These are phyloP conservation scores for Ettlia oleoabundans DNA, from an alignment of 139 green algal species.

Conservation along the genomic window DNA sequence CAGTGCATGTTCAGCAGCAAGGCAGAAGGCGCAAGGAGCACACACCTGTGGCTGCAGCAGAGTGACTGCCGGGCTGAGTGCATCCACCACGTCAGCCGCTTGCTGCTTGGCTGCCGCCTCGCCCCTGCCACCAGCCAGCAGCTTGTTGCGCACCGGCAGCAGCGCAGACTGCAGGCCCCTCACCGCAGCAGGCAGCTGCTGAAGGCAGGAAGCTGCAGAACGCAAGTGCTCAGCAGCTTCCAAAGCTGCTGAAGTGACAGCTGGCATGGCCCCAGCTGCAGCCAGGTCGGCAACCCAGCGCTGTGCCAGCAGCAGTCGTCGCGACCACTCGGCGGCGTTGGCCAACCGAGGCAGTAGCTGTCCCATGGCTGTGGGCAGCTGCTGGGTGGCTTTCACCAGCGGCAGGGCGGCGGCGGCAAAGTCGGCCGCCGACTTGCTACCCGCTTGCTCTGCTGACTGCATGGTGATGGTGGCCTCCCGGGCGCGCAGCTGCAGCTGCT, in stretches of 20 bases:
- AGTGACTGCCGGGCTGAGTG: background rate
- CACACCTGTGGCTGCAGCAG: conserved; percentile 16
- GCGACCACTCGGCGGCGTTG: background rate
- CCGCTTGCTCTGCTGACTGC: conserved; percentile 12
- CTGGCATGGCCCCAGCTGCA: background rate
- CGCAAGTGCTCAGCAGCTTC: conserved; percentile 8
- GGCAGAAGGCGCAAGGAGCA: too few relatives aligned
- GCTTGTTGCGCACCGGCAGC: conserved; percentile 2
- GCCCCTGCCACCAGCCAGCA: conserved; percentile 11
- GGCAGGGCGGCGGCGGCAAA: conserved; percentile 31
- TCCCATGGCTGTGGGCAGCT: conserved; percentile 18
- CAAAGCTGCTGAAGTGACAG: background rate
- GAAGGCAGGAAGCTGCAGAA: background rate
- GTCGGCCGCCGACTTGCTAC: background rate
- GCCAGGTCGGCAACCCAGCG: conserved; percentile 29
- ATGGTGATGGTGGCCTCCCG: background rate
- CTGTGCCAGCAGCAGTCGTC: conserved; percentile 27
- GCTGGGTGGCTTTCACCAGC: conserved; percentile 29
- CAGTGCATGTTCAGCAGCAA: too few relatives aligned
- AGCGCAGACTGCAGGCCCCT: conserved; percentile 5
- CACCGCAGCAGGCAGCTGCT: conserved; percentile 14
- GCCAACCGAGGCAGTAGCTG: conserved; percentile 21
- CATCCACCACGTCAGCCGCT: conserved; percentile 20
- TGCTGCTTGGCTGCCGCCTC: conserved; percentile 32
- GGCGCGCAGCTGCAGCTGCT: background rate